Base-by-base conservation (phyloP, 345 rosid species). In the Lepidium aucheri region DNA sequence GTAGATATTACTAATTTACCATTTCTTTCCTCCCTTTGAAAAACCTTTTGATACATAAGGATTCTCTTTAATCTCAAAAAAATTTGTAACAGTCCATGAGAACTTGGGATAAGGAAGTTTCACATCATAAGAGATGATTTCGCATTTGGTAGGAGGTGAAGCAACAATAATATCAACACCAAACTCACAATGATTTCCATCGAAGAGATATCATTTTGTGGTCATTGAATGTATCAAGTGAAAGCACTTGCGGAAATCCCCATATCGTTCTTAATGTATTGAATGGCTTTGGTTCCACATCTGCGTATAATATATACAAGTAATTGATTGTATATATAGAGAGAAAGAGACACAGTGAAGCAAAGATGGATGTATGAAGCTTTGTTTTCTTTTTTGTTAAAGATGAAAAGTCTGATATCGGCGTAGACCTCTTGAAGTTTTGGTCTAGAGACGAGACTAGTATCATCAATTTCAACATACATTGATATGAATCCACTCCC, bases 131-230 rank as follows among this genome's bases (percentile, higher is more conserved):
- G n/a, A n/a, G n/a, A n/a, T n/a, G n/a, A n/a, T n/a, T n/a, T n/a
- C n/a, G n/a, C n/a, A n/a, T n/a, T n/a, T n/a, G n/a, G n/a, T n/a
- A n/a, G n/a, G n/a, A n/a, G n/a, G n/a, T n/a, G n/a, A n/a, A n/a
- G n/a, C n/a, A n/a, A n/a, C n/a, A n/a, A n/a, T n/a, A n/a, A n/a
- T n/a, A 53, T 65, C 70, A 32, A 53, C 63, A 45, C 63, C 71
- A 55, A 67, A 67, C 55, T 67, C 63, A 16, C 55, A 55, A 4
- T 55, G 63, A 45, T 16, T 57, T 46, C 50, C 65, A 22, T 38
- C 57, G 17, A 46, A 68, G 20, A 46, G 3, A 2, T 68, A 68
- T 36, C 72, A 49, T 1, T 24, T 56, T 14, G 26, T 0, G 40
- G 20, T 47, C 26, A 8, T 6, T 24, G 57, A 68, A 68, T 12